phyloP scores from a whole-genome alignment of 257 asterid genomes.

The Jasminum sambac region DNA sequence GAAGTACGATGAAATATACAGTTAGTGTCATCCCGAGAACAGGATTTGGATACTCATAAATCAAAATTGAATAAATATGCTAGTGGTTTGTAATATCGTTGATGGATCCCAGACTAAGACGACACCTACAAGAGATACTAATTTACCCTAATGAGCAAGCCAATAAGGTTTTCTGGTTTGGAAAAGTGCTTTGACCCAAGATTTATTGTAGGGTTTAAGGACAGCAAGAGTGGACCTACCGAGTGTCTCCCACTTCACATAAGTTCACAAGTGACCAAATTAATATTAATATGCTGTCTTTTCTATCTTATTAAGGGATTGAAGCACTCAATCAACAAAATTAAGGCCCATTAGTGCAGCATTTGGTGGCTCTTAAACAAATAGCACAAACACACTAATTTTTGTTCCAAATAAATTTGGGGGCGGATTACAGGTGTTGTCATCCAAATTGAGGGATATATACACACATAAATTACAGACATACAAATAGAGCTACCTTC shows the following conservation, averaged over 20 bases:
- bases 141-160: conserved; percentile 10
- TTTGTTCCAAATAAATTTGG: neutral
- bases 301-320: conserved; percentile 18
- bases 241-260: conserved; percentile 45
- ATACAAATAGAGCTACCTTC: neutral
- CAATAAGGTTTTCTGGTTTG: conserved; percentile 11
- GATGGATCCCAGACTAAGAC: conserved; percentile 22
- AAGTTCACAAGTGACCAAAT: conserved; percentile 7
- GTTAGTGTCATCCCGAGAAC: conserved; percentile 9
- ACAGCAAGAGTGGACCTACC: conserved; percentile 41
- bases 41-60: neutral
- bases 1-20: conserved; percentile 28
- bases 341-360: neutral
- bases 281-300: conserved; percentile 29
- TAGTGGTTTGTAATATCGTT: conserved; percentile 2
- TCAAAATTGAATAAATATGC: neutral
- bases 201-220: conserved; percentile 44
- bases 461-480: neutral
- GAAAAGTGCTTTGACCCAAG: conserved; percentile 27
- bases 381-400: neutral
- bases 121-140: conserved; percentile 1
- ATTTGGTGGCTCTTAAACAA: conserved; percentile 2
- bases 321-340: neutral
- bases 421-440: neutral
- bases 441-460: neutral